A percentile compares a stretch with the other conserved stretches of the same genome.
Conservation (phyloP, 2,329 filamentous ascomycete species). For the Diplodia seriata region DNA sequence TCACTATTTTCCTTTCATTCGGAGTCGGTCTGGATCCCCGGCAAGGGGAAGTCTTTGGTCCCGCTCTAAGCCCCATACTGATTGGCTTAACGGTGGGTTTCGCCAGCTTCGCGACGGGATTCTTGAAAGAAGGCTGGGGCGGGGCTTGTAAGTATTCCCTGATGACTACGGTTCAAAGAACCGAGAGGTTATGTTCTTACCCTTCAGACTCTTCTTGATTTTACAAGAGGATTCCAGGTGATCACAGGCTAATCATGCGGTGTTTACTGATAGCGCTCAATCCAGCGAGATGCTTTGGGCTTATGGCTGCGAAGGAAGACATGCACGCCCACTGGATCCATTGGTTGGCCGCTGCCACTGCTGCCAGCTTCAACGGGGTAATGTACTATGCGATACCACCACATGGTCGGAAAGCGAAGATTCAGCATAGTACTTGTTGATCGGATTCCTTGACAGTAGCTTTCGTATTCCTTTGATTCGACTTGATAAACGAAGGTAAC, state of each 20-base stretch:
- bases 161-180: not conserved
- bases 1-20: constrained; percentile 58
- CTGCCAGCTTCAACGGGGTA: not conserved
- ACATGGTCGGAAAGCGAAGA: not conserved
- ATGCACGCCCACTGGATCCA: not conserved
- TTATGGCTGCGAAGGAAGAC: constrained; percentile 41
- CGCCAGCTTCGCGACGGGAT: not conserved
- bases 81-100: constrained; percentile 37
- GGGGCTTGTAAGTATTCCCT: not conserved
- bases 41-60: constrained; percentile 58
- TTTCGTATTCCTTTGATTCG: no score
- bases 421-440: not conserved
- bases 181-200: no score
- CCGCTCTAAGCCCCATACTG: constrained; percentile 57
- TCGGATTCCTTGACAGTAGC: no score
- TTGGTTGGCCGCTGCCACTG: not conserved
- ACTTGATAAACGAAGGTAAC: no score
- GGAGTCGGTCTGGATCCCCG: constrained; percentile 62
- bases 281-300: constrained; percentile 46
- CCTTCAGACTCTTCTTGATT: no score
- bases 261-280: constrained; percentile 40
- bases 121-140: not conserved
- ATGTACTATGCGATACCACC: not conserved
- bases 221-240: not conserved
- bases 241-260: not conserved